These are phyloP conservation scores for Cornus suecica DNA, from an alignment of 148 eudicot genomes.

Conservation along the genomic window DNA sequence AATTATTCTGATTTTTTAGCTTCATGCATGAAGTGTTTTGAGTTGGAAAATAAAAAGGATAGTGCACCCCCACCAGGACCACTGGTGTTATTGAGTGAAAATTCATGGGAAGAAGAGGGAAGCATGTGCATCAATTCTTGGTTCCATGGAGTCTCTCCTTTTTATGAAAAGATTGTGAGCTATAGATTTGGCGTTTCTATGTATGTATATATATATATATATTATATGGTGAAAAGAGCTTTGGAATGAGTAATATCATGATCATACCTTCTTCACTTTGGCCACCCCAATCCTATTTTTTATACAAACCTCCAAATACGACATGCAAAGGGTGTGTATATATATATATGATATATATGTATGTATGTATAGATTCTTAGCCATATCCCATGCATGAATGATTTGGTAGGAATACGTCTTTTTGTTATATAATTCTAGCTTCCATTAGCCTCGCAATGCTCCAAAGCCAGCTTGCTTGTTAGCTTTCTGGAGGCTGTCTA, in stretches of 20 bases:
- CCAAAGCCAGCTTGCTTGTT: conserved; percentile 33
- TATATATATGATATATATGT: background rate
- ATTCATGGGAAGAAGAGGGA: conserved; percentile 21
- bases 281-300: background rate
- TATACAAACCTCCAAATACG: conserved; percentile 17
- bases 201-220: background rate
- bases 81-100: conserved; percentile 11
- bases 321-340: background rate
- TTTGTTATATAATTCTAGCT: conserved; percentile 6
- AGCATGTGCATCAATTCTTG: conserved; percentile 32
- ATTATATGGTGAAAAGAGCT: background rate
- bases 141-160: conserved; percentile 22
- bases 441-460: conserved; percentile 23
- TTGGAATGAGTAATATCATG: conserved; percentile 21
- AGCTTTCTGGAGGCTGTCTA: background rate
- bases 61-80: conserved; percentile 10
- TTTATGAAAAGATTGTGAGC: conserved; percentile 17
- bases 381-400: conserved; percentile 10
- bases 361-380: background rate
- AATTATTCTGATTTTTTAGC: too few species aligned
- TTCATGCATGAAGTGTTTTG: conserved; percentile 12
- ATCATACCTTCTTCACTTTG: conserved; percentile 6
- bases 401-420: conserved; percentile 8
- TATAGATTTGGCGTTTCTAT: conserved; percentile 17
- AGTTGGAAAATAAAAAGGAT: conserved; percentile 9